phyloP scores from a whole-genome alignment of 805 yeast genomes.

The Wickerhamomyces queroliae region DNA sequence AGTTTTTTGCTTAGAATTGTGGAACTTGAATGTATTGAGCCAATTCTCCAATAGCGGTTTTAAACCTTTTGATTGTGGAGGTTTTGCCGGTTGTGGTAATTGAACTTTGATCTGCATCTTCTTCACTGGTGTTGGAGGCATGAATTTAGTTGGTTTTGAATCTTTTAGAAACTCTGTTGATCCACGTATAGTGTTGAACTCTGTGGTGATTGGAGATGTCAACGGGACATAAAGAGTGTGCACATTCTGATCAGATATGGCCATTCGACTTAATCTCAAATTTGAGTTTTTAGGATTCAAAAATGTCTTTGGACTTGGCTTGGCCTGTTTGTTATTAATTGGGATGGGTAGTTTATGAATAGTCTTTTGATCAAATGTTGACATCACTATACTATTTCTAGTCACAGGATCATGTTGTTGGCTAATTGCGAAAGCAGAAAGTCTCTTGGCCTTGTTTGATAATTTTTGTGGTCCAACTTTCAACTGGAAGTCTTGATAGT shows the following conservation, averaged over 20 bases:
- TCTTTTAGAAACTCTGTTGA: slow-evolving; percentile 37
- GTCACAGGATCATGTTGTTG: slow-evolving; percentile 32
- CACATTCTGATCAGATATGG: slow-evolving; percentile 1
- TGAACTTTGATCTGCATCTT: slow-evolving; percentile 43
- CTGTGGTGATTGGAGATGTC: slow-evolving; percentile 10
- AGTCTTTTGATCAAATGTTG: slow-evolving; percentile 19
- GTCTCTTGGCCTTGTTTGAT: slow-evolving; percentile 20
- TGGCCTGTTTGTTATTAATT: neutral
- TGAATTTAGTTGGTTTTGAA: slow-evolving; percentile 36
- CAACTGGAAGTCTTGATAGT: slow-evolving; percentile 16
- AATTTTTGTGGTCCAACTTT: slow-evolving; percentile 22
- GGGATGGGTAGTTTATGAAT: slow-evolving; percentile 18
- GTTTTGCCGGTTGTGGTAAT: slow-evolving; percentile 21
- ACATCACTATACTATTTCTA: slow-evolving; percentile 36
- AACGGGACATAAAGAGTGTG: slow-evolving; percentile 15
- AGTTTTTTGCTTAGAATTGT: slow-evolving; percentile 4
- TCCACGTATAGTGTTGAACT: slow-evolving; percentile 16
- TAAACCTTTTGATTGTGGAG: slow-evolving; percentile 15
- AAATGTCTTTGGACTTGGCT: slow-evolving; percentile 13
- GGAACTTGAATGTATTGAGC: slow-evolving; percentile 14
- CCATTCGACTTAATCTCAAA: slow-evolving; percentile 13
- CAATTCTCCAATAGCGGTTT: slow-evolving; percentile 16
- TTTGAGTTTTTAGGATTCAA: slow-evolving; percentile 22
- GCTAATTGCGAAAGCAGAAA: slow-evolving; percentile 31
- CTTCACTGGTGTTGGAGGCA: slow-evolving; percentile 67